Conservation (phyloP, 2,329 filamentous ascomycete genomes). For the Myotisia sp. region DNA sequence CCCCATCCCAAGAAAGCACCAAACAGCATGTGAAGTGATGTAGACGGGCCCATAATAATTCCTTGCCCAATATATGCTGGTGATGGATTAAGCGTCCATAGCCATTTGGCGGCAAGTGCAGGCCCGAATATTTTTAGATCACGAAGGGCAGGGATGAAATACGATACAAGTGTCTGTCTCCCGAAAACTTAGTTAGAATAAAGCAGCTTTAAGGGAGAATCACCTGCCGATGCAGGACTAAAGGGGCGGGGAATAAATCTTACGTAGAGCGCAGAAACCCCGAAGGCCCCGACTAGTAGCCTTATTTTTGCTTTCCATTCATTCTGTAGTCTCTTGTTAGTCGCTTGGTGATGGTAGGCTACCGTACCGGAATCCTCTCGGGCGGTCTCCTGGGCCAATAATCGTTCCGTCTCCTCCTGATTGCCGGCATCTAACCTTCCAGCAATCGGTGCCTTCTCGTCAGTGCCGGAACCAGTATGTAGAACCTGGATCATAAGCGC, state of each 20-base stretch:
- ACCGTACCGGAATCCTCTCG: background rate
- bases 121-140: conserved; percentile 77
- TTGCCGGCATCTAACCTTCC: conserved; percentile 10
- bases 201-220: background rate
- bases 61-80: conserved; percentile 96
- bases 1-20: conserved; percentile 86
- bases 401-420: conserved; percentile 18
- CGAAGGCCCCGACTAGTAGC: conserved; percentile 46
- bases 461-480: conserved; percentile 47
- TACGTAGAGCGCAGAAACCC: conserved; percentile 42
- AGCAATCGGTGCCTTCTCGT: conserved; percentile 22
- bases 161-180: conserved; percentile 64
- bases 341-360: conserved; percentile 16
- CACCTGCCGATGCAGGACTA: conserved; percentile 4
- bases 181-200: conserved; percentile 1
- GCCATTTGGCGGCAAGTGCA: conserved; percentile 61
- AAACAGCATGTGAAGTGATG: conserved; percentile 87
- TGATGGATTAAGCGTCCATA: conserved; percentile 93
- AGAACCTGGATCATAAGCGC: conserved; percentile 84
- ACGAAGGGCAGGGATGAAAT: conserved; percentile 74
- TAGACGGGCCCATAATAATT: conserved; percentile 95
- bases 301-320: conserved; percentile 51
- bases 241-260: conserved; percentile 12
- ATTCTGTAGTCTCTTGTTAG: conserved; percentile 18
- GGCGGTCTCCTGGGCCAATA: conserved; percentile 25